A percentile compares a stretch with the other conserved stretches of the same genome.
Evolutionary conservation across 768 basidiomycete genomes (phyloP).

Genomic region (Hypsizygus marmoreus): DNA sequence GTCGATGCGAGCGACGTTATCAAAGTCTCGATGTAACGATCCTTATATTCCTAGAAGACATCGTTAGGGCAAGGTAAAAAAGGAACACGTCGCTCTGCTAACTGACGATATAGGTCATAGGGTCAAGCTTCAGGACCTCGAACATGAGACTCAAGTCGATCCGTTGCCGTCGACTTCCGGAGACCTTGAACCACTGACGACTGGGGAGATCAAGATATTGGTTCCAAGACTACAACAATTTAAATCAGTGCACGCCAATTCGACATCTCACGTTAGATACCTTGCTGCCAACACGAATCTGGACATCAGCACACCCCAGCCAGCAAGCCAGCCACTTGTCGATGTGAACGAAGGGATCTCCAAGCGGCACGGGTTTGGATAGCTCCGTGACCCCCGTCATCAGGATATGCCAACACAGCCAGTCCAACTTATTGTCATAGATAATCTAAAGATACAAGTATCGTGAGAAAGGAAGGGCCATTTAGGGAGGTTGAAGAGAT

Average conservation of each 20-base stretch:
- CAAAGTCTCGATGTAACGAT: constrained; percentile 56
- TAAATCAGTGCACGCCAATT: background rate
- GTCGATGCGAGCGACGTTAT: constrained; percentile 52
- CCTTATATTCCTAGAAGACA: constrained; percentile 40
- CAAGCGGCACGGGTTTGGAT: constrained; percentile 16
- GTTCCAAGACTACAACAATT: constrained; percentile 57
- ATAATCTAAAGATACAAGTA: constrained; percentile 12
- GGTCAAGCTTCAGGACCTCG: constrained; percentile 57
- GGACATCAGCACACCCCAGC: constrained; percentile 67
- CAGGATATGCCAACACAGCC: constrained; percentile 39
- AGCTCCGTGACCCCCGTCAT: constrained; percentile 47
- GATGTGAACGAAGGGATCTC: constrained; percentile 35
- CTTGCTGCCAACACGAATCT: constrained; percentile 39
- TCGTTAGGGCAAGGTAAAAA: background rate
- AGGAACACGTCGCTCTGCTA: background rate
- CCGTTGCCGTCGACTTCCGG: constrained; percentile 52
- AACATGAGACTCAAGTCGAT: constrained; percentile 66
- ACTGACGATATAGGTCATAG: constrained; percentile 60
- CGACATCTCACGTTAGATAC: constrained; percentile 17
- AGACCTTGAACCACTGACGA: constrained; percentile 52
- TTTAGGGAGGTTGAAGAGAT: constrained; percentile 1
- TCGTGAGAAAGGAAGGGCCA: background rate
- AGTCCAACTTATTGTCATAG: constrained; percentile 15
- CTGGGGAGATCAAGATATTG: constrained; percentile 49
- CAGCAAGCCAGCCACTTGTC: constrained; percentile 71